Conservation (phyloP, 169 alveolate species). For the Cryptosporidium tyzzeri region DNA sequence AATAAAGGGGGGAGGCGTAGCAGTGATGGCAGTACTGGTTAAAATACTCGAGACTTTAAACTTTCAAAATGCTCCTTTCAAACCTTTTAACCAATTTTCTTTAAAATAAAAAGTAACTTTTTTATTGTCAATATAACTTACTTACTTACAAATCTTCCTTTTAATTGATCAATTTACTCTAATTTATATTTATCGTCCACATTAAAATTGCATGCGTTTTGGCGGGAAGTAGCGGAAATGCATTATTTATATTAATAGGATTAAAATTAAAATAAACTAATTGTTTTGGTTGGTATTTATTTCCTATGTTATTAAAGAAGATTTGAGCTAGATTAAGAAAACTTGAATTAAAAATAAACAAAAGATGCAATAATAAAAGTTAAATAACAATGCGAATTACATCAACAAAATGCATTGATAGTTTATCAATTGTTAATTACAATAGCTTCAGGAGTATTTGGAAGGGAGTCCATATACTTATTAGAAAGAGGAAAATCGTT, state of each 20-base stretch:
- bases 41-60: no score
- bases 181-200: background rate
- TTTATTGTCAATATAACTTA: no score
- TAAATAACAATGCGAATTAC: background rate
- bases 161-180: background rate
- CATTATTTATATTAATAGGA: background rate
- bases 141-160: background rate
- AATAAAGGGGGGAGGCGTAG: no score
- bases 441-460: conserved; percentile 56
- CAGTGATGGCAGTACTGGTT: no score
- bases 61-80: no score
- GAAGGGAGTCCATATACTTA: conserved; percentile 21
- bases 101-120: no score
- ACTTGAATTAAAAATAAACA: no score
- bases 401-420: background rate
- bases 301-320: no score
- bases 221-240: background rate
- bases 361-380: background rate
- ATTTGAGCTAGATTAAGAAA: no score
- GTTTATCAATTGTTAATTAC: background rate
- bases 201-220: conserved; percentile 9
- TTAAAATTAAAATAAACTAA: no score
- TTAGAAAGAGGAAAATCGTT: background rate
- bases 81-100: no score
- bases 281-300: no score